Conservation (phyloP, 306 rosid genomes). For the Medicago ruthenica region DNA sequence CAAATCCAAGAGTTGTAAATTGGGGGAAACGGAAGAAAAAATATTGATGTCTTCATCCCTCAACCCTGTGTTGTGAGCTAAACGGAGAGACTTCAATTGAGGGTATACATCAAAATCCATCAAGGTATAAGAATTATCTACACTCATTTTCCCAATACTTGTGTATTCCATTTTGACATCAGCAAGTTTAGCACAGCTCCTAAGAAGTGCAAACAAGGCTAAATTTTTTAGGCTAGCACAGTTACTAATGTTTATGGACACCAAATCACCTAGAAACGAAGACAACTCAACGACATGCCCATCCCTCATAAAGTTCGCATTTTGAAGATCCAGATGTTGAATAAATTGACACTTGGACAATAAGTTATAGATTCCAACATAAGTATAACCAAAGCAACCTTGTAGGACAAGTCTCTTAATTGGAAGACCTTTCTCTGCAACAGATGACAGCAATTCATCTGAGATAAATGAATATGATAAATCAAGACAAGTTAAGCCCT, state of each 20-base stretch:
- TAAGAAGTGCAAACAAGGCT: neutral
- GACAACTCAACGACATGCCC: neutral
- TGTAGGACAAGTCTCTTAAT: neutral
- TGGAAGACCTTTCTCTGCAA: neutral
- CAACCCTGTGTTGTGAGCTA: neutral
- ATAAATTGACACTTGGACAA: neutral
- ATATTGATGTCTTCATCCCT: neutral
- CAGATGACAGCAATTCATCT: neutral
- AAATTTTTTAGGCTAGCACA: neutral
- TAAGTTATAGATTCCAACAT: neutral
- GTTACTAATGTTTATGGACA: neutral
- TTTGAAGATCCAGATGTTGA: neutral
- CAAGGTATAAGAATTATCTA: neutral
- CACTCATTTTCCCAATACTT: conserved; percentile 21
- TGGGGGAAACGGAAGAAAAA: neutral
- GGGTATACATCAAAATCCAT: neutral
- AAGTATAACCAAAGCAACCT: neutral
- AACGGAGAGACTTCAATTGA: neutral
- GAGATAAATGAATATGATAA: neutral
- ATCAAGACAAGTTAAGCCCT: neutral
- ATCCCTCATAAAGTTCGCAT: neutral
- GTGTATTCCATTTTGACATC: conserved; percentile 38
- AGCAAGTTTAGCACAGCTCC: neutral
- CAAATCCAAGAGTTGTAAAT: neutral
- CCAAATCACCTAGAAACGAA: neutral